phyloP scores from a whole-genome alignment of 768 basidiomycete genomes.

The Dentipellis fragilis region DNA sequence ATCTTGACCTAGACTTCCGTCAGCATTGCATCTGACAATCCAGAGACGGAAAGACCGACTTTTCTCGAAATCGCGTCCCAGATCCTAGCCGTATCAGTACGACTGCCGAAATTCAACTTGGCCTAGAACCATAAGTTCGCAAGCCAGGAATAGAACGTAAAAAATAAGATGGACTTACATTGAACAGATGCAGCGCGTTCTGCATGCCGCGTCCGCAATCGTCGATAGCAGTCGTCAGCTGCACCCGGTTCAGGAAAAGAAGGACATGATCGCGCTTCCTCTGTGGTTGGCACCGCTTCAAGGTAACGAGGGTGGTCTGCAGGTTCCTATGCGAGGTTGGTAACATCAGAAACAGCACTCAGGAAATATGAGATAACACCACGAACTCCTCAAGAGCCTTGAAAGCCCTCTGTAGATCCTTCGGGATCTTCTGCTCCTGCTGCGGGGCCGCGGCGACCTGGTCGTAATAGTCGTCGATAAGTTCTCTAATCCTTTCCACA shows the following conservation, averaged over 20 bases:
- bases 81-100: neutral
- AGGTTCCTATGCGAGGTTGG: neutral
- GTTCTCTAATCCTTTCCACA: neutral
- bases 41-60: neutral
- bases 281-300: neutral
- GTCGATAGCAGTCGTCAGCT: neutral
- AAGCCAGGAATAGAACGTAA: neutral
- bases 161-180: neutral
- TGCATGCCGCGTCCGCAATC: neutral
- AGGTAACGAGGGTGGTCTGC: neutral
- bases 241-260: neutral
- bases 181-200: neutral
- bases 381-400: neutral
- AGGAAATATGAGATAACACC: neutral
- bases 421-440: neutral
- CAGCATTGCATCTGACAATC: neutral
- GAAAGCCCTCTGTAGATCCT: neutral
- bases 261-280: neutral
- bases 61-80: neutral
- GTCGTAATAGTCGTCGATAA: neutral
- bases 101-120: neutral
- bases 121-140: neutral
- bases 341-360: neutral
- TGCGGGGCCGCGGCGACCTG: neutral
- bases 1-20: neutral